Evolutionary conservation across 306 rosid species (phyloP).

Genomic region (Betula pendula): DNA sequence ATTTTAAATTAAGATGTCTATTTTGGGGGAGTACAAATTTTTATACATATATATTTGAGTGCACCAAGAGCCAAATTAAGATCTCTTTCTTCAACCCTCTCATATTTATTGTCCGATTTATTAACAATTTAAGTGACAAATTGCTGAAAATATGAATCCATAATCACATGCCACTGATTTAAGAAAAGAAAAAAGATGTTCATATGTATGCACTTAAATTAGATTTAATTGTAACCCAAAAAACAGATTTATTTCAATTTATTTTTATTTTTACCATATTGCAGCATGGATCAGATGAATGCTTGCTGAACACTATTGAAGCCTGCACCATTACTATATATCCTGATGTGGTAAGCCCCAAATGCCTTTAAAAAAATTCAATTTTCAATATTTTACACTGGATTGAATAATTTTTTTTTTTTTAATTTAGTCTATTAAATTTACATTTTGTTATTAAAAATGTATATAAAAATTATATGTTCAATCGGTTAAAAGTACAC

Average conservation of each 20-base stretch:
- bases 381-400: background rate
- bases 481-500: too few relatives aligned
- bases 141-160: background rate
- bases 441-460: too few relatives aligned
- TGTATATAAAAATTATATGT: too few relatives aligned
- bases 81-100: too few relatives aligned
- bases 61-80: background rate
- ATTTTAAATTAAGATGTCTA: too few relatives aligned
- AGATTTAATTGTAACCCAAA: background rate
- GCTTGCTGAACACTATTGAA: conserved; percentile 70
- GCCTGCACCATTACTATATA: conserved; percentile 74
- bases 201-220: background rate
- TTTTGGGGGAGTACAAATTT: too few relatives aligned
- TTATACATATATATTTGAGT: too few relatives aligned
- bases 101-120: too few relatives aligned
- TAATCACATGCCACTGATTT: background rate
- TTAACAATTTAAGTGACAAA: too few relatives aligned
- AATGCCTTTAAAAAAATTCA: background rate
- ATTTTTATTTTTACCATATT: conserved; percentile 7
- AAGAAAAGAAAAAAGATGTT: background rate
- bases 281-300: conserved; percentile 94
- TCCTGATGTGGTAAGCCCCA: conserved; percentile 61
- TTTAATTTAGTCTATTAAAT: background rate
- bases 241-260: background rate
- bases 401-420: too few relatives aligned